phyloP scores from a whole-genome alignment of 2,329 filamentous ascomycete genomes.

The Colletotrichum siamense region DNA sequence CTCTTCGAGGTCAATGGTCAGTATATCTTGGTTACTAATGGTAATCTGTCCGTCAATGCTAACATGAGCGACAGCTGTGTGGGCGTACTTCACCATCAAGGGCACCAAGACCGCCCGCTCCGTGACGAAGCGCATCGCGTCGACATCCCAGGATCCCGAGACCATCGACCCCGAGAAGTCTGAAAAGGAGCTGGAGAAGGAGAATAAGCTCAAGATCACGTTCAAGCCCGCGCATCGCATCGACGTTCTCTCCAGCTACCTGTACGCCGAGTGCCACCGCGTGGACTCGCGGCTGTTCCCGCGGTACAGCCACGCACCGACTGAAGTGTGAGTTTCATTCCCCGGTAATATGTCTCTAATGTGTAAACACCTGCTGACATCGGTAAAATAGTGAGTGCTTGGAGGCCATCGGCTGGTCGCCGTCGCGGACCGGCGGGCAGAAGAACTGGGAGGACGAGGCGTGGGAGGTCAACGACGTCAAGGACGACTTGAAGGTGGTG shows the following conservation, averaged over 20 bases:
- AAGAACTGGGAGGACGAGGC: slow-evolving; percentile 20
- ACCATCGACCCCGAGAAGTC: slow-evolving; percentile 8
- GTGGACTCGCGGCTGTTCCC: slow-evolving; percentile 13
- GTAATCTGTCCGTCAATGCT: neutral
- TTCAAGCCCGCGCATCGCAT: slow-evolving; percentile 9
- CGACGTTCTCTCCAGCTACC: slow-evolving; percentile 7
- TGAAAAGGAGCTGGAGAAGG: slow-evolving; percentile 14
- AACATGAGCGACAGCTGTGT: neutral
- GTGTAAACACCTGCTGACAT: neutral
- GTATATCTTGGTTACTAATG: neutral
- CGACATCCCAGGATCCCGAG: slow-evolving; percentile 14
- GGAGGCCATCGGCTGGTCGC: slow-evolving; percentile 18
- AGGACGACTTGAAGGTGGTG: slow-evolving; percentile 10
- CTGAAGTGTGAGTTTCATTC: slow-evolving; percentile 4
- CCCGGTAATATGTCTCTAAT: neutral
- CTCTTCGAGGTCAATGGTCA: slow-evolving; percentile 18
- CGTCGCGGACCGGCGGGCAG: neutral
- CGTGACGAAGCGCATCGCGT: slow-evolving; percentile 13
- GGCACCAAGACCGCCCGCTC: slow-evolving; percentile 18
- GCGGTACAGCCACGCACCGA: slow-evolving; percentile 5
- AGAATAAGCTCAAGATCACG: slow-evolving; percentile 11
- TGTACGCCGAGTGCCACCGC: slow-evolving; percentile 14
- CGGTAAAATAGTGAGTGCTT: neutral
- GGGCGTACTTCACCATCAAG: slow-evolving; percentile 20
- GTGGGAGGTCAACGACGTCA: slow-evolving; percentile 14